Conservation (phyloP, 2,329 filamentous ascomycete genomes). For the Sarocladium strictum region DNA sequence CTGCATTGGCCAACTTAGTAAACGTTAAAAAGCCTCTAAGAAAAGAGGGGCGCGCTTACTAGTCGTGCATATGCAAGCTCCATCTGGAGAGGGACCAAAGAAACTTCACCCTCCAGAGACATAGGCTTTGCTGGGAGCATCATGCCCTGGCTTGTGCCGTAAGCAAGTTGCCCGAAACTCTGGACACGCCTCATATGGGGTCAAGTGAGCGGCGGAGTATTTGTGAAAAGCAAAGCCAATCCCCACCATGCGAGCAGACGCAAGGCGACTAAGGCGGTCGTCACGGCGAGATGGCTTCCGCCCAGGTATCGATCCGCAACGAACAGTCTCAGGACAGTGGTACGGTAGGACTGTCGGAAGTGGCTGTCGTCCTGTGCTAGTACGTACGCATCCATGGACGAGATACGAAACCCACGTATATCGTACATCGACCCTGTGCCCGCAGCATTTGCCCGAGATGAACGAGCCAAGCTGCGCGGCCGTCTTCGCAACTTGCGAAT, state of each 20-base stretch:
- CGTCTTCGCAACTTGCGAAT: conserved; percentile 38
- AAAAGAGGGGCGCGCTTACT: conserved; percentile 3
- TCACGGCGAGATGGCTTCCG: conserved; percentile 12
- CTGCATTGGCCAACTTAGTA: not conserved
- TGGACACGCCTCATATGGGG: not conserved
- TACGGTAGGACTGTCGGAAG: conserved; percentile 28
- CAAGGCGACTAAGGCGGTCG: not conserved
- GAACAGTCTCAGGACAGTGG: conserved; percentile 34
- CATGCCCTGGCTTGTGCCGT: no score
- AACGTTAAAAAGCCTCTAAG: not conserved
- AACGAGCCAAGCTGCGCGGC: conserved; percentile 21
- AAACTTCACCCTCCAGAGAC: no score
- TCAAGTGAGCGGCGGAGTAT: not conserved
- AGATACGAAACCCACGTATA: conserved; percentile 41
- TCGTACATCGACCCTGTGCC: conserved; percentile 22
- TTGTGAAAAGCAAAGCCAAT: not conserved
- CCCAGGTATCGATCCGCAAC: conserved; percentile 34
- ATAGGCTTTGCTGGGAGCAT: no score
- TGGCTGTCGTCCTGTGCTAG: conserved; percentile 24
- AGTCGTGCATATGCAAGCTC: not conserved
- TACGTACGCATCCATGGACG: conserved; percentile 45
- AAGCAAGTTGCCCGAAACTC: not conserved
- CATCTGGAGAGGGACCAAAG: not conserved
- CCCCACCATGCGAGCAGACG: not conserved
- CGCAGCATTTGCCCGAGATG: not conserved